Conservation (phyloP, 306 rosid species). For the barrel medic (Medicago truncatula) region DNA sequence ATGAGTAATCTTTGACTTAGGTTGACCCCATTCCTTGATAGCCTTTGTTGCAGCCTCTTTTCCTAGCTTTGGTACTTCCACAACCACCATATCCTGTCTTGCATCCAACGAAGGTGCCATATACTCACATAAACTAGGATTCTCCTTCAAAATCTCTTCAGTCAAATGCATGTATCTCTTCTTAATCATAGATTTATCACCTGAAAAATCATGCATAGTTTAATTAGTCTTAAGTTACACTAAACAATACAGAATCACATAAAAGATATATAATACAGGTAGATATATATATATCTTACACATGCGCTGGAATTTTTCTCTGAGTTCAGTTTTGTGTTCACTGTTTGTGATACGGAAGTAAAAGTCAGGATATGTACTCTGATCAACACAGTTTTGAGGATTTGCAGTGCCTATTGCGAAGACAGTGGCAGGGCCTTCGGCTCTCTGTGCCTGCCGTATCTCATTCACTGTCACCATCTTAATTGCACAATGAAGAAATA, state of each 20-base stretch:
- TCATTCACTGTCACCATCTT: constrained; percentile 46
- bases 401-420: constrained; percentile 68
- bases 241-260: background rate
- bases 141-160: constrained; percentile 8
- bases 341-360: constrained; percentile 67
- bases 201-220: background rate
- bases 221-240: background rate
- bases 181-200: constrained; percentile 30
- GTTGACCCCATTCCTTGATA: constrained; percentile 18
- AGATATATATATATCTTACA: constrained; percentile 26
- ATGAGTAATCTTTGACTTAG: constrained; percentile 39
- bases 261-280: background rate
- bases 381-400: constrained; percentile 61
- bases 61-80: constrained; percentile 43
- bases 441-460: constrained; percentile 63
- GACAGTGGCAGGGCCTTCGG: constrained; percentile 67
- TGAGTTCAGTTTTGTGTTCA: background rate
- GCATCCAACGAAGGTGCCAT: constrained; percentile 50
- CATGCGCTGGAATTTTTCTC: constrained; percentile 38
- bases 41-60: constrained; percentile 51
- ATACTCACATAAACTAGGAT: constrained; percentile 34
- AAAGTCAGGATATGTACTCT: constrained; percentile 60
- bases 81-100: constrained; percentile 48
- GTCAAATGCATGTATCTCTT: constrained; percentile 19
- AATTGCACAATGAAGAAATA: no score